Conservation (phyloP, 192 early-diverging fungal genomes). For the Backusella tarrabulga region DNA sequence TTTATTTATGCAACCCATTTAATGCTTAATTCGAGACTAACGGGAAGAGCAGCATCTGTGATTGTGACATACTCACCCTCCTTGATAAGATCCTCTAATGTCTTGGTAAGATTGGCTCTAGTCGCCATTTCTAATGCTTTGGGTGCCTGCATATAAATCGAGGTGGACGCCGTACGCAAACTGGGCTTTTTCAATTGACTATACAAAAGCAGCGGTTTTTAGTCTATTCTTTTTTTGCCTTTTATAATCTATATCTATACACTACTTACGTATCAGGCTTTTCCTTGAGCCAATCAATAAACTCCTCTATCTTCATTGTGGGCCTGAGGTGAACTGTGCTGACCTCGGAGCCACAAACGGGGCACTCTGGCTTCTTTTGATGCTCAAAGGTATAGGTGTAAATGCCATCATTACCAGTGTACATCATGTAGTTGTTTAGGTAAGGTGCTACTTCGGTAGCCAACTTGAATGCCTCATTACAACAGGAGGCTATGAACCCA, state of each 20-base stretch:
- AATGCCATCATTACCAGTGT: constrained; percentile 86
- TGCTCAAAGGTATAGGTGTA: constrained; percentile 90
- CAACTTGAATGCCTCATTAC: constrained; percentile 94
- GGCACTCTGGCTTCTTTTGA: constrained; percentile 81
- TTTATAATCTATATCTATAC: neutral
- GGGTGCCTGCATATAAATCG: constrained; percentile 90
- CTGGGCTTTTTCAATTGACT: constrained; percentile 89
- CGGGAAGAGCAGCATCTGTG: constrained; percentile 77
- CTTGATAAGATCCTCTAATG: constrained; percentile 60
- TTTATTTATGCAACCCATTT: constrained; percentile 4
- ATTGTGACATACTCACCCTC: constrained; percentile 74
- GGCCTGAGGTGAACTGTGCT: constrained; percentile 49
- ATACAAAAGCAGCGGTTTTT: neutral
- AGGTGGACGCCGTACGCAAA: constrained; percentile 50
- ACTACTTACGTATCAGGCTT: constrained; percentile 63
- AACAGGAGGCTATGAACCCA: constrained; percentile 69
- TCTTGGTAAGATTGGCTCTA: constrained; percentile 81
- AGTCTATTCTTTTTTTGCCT: neutral
- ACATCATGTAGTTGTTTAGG: constrained; percentile 97
- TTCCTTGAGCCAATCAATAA: constrained; percentile 82
- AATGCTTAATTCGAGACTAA: constrained; percentile 45
- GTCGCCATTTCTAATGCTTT: constrained; percentile 73
- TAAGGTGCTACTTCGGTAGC: constrained; percentile 73
- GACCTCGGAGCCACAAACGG: constrained; percentile 80
- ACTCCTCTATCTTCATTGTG: constrained; percentile 68